Base-by-base conservation (phyloP, 2,329 filamentous ascomycete genomes). In the Stachybotrys chlorohalonatus region DNA sequence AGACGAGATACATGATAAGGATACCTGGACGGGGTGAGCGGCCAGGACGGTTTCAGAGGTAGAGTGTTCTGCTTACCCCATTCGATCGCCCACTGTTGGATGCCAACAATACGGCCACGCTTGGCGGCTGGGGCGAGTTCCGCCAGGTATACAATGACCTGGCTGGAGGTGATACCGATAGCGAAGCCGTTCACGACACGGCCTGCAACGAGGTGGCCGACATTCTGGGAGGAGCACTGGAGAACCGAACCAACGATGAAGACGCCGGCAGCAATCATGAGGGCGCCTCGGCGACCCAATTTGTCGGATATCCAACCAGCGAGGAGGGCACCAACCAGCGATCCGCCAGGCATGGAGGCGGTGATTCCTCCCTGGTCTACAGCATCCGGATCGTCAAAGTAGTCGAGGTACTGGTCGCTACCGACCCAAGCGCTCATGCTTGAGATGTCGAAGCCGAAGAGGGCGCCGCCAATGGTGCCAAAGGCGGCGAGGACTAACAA, bases 11-110 rank as follows among this genome's bases (percentile, higher is more conserved):
- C 82, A 87, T 86, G 69, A 86, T 84, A 56, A 86, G 64, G 59
- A 86, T 86, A 58, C 82, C 84, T 78, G 78, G 13, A 5, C 13
- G 3, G n/a, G 50, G 60, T 30, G 60, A 57, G 46, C 17, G 1
- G 2, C 13, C 11, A 7, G 5, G 47, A n/a, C 11, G 0, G 3
- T 11, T 7, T 3, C 32, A 6, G 8, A 1, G 1, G 16, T 42
- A 47, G 15, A 1, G 11, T 24, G 31, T 1, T 17, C 31, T 9
- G 50, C 58, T 48, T 51, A 61, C 69, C 69, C 68, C 69, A 87
- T 59, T 87, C 87, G 57, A 91, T 90, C 31, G 86, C 84, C 75
- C 85, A 86, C 67, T 90, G 87, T 66, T 90, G 86, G 48, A 82
- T 79, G 53, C 85, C 83, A 15, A 91, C 85, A 39, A 91, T 75